Conservation (phyloP, 495 filamentous ascomycete species). For the Penicillium verhagenii region DNA sequence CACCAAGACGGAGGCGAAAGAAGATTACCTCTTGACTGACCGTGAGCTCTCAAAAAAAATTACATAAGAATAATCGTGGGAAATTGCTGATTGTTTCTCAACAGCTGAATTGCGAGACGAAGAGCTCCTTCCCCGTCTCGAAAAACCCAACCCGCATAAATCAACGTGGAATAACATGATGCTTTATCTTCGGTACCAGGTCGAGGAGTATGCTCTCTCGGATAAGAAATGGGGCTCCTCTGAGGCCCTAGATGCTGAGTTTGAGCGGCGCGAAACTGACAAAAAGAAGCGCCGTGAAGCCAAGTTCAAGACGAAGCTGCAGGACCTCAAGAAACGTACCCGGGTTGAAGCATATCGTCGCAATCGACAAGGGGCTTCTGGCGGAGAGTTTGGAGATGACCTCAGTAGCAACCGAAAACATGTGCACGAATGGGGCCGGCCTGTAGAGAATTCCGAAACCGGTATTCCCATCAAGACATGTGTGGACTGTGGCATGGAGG, state of each 20-base stretch:
- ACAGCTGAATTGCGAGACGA: constrained; percentile 80
- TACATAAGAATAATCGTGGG: no score
- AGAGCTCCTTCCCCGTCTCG: constrained; percentile 82
- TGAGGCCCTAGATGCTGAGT: constrained; percentile 86
- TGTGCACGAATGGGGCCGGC: constrained; percentile 88
- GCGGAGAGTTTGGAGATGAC: constrained; percentile 72
- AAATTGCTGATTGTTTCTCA: background rate
- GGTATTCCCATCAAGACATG: constrained; percentile 83
- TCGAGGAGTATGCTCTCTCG: constrained; percentile 86
- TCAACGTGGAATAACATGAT: constrained; percentile 98
- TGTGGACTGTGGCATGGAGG: constrained; percentile 89
- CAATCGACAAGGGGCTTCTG: constrained; percentile 52
- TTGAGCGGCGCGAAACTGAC: constrained; percentile 71
- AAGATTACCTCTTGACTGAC: constrained; percentile 95
- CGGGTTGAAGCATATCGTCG: constrained; percentile 86
- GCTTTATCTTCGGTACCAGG: constrained; percentile 89
- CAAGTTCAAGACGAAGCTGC: constrained; percentile 84
- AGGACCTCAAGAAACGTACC: constrained; percentile 90
- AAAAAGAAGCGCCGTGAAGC: constrained; percentile 87
- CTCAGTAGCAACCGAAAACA: constrained; percentile 67
- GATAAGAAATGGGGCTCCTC: constrained; percentile 81
- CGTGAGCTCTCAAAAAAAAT: constrained; percentile 56
- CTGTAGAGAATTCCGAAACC: constrained; percentile 72
- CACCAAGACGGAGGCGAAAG: constrained; percentile 93
- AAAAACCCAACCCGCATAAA: constrained; percentile 92